These are phyloP conservation scores for Candida boleticola DNA, from an alignment of 805 yeast genomes.

Conservation along the genomic window DNA sequence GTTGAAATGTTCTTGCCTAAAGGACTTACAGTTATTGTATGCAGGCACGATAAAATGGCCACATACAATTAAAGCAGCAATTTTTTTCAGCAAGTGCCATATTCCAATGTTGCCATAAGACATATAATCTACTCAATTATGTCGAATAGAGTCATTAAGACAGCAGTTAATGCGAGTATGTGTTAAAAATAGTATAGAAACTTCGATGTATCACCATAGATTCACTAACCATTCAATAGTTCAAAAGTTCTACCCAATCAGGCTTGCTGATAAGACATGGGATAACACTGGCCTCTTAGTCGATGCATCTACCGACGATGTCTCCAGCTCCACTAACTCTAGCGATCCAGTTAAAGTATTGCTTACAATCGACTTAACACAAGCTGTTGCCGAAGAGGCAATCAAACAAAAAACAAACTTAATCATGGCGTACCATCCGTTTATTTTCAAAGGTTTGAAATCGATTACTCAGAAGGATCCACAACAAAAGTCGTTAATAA, in stretches of 20 bases:
- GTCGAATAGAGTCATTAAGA: slow-evolving; percentile 46
- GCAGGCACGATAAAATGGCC: no score
- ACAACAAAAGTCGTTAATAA: slow-evolving; percentile 76
- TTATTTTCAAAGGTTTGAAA: slow-evolving; percentile 87
- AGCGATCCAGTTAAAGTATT: slow-evolving; percentile 38
- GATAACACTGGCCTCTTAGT: slow-evolving; percentile 92
- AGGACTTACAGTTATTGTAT: no score
- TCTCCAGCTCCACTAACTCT: slow-evolving; percentile 5
- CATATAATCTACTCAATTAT: not conserved
- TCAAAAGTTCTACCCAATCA: slow-evolving; percentile 75
- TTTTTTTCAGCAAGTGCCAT: no score
- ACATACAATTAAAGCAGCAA: no score
- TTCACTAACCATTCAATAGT: slow-evolving; percentile 33
- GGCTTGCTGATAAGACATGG: slow-evolving; percentile 86
- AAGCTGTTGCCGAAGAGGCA: slow-evolving; percentile 84
- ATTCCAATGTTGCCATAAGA: no score
- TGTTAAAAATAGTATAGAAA: slow-evolving; percentile 6
- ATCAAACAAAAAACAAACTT: slow-evolving; percentile 50
- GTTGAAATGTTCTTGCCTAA: no score
- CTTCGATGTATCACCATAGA: no score
- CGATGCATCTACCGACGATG: slow-evolving; percentile 50
- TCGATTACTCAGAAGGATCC: slow-evolving; percentile 61
- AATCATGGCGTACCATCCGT: slow-evolving; percentile 87
- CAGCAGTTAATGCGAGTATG: slow-evolving; percentile 39
- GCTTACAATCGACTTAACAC: slow-evolving; percentile 83